Evolutionary conservation across 2,329 filamentous ascomycete species (phyloP).

Genomic region (Diatrype stigma): DNA sequence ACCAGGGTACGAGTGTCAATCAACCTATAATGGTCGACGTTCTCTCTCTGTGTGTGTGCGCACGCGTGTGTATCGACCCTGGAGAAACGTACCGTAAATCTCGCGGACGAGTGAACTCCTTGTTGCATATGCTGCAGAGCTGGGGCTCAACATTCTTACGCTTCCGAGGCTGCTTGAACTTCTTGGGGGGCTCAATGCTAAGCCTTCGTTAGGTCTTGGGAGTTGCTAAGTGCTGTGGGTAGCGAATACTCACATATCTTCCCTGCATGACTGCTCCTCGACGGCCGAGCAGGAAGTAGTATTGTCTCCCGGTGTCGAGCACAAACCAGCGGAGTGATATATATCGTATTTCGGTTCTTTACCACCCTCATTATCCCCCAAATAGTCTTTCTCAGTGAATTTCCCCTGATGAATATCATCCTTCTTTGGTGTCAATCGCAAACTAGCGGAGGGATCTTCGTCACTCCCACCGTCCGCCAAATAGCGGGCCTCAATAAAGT

Average conservation of each 20-base stretch:
- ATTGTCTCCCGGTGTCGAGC: neutral
- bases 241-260: neutral
- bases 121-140: neutral
- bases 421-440: too few relatives aligned
- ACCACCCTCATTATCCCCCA: neutral
- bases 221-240: neutral
- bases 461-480: neutral
- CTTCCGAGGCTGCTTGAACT: neutral
- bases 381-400: too few relatives aligned
- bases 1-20: neutral
- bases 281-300: neutral
- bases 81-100: neutral
- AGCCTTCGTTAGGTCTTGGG: neutral
- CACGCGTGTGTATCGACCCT: neutral
- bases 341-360: neutral
- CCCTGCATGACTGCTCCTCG: neutral
- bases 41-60: neutral
- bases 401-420: too few relatives aligned
- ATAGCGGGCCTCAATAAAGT: neutral
- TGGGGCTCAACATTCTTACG: neutral
- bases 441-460: too few relatives aligned
- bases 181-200: neutral
- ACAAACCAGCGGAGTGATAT: neutral
- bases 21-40: neutral
- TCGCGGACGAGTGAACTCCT: neutral